Evolutionary conservation across 2,329 filamentous ascomycete genomes (phyloP).

Genomic region (Cladorrhinum sp.): DNA sequence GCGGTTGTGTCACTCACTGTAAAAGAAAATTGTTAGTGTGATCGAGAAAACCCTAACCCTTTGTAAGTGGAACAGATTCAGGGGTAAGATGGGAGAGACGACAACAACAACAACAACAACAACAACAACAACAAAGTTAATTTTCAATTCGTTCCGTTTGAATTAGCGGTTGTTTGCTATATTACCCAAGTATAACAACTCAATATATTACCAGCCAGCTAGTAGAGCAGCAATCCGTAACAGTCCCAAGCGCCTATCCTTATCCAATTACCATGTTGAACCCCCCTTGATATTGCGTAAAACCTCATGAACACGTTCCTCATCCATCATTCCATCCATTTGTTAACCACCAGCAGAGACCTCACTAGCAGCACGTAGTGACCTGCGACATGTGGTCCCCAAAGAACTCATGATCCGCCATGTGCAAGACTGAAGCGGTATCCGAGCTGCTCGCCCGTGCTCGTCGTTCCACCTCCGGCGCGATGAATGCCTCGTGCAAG

Average conservation of each 20-base stretch:
- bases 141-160: too few species aligned
- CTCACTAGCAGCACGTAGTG: background rate
- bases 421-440: background rate
- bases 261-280: too few species aligned
- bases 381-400: background rate
- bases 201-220: too few species aligned
- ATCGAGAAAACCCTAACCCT: background rate
- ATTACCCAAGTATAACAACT: too few species aligned
- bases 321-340: background rate
- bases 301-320: too few species aligned
- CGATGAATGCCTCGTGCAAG: conserved; percentile 37
- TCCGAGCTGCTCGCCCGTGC: background rate
- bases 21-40: background rate
- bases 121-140: too few species aligned
- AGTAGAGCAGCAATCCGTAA: too few species aligned
- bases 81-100: background rate
- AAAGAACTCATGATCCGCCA: background rate
- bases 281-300: too few species aligned
- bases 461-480: background rate
- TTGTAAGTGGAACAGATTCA: background rate
- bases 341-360: background rate
- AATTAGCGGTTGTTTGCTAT: too few species aligned
- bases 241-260: too few species aligned
- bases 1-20: background rate
- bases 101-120: background rate